Percentiles rank a stretch among this genome's conserved stretches.
These are phyloP conservation scores for Musa balbisiana DNA, from an alignment of 202 grass and related monocot species.

Conservation along the genomic window DNA sequence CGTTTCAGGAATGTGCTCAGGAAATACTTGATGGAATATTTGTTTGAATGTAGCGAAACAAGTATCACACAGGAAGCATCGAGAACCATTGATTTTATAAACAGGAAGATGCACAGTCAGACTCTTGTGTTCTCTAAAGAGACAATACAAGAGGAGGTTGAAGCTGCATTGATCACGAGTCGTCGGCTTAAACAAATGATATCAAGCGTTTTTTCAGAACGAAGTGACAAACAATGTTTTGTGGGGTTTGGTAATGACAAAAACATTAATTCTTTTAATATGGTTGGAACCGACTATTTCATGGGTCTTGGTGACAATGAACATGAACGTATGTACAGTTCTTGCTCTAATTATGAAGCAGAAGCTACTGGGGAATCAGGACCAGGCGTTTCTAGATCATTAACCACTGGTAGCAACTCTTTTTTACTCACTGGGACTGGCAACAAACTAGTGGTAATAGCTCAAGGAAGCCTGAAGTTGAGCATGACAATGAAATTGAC, in stretches of 20 bases:
- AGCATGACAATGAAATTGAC: not conserved
- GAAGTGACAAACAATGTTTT: constrained; percentile 7
- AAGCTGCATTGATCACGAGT: constrained; percentile 41
- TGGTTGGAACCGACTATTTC: constrained; percentile 31
- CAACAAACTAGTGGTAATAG: not conserved
- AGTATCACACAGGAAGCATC: constrained; percentile 30
- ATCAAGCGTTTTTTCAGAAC: constrained; percentile 15
- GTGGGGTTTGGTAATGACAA: not conserved
- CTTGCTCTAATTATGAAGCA: constrained; percentile 25
- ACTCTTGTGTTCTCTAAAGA: constrained; percentile 13
- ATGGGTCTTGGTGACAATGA: constrained; percentile 14
- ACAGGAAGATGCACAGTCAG: constrained; percentile 2
- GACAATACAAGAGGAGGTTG: constrained; percentile 25
- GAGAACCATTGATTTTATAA: constrained; percentile 35
- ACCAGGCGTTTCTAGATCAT: not conserved
- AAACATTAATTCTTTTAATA: constrained; percentile 34
- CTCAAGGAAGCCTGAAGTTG: not conserved
- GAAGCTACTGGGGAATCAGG: constrained; percentile 4
- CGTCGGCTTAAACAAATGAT: constrained; percentile 34
- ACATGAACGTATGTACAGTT: constrained; percentile 16
- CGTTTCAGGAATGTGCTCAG: constrained; percentile 28
- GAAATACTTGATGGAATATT: constrained; percentile 42
- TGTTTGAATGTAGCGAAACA: constrained; percentile 42
- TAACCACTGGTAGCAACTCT: not conserved
- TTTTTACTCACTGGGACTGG: not conserved